Base-by-base conservation (phyloP, 805 yeast species). In the Kazachstania viticola region DNA sequence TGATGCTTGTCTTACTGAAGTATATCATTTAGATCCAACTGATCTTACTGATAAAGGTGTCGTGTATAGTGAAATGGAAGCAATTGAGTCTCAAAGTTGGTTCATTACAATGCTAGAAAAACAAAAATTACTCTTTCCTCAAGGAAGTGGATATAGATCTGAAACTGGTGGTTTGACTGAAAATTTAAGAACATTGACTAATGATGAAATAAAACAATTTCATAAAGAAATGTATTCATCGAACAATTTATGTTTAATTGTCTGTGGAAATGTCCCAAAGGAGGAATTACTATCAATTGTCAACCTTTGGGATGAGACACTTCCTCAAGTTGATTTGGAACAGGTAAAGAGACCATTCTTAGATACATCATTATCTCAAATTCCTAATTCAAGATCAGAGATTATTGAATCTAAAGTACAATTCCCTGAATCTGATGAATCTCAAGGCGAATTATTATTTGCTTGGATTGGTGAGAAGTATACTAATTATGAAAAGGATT, bases 61-160 rank as follows among this genome's bases (percentile, higher is more conserved):
- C 19, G 97, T 91, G 3, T 91, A 80, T 52, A 79, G 93, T 32
- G 98, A 91, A 59, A 91, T 91, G 97, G 95, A 83, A 49, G 96
- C 85, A 17, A 75, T 80, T 35, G 94, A 85, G 54, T 73, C 73
- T 45, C 81, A 79, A 40, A 69, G 87, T 12, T 75, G 76, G 72
- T 79, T 79, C 41, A 59, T 77, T 9, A 51, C 78, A 2, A 70
- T 66, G 42, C 61, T 80, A 40, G 73, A 72, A 32, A 59, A 74
- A 38, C 81, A 75, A 48, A 67, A 75, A 46, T 47, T 69, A 0
- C 45, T 80, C 45, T 79, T 68, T 39, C 56, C 62, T 13, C 51
- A 62, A 9, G 62, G 65, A 1, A 79, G 88, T 15, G 97, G 95
- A 3, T 91, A 88, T 52, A 72, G 85, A 9, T 75, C 91, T 7